Evolutionary conservation across 78 protist species (phyloP).

Genomic region (Thecamonas trahens): DNA sequence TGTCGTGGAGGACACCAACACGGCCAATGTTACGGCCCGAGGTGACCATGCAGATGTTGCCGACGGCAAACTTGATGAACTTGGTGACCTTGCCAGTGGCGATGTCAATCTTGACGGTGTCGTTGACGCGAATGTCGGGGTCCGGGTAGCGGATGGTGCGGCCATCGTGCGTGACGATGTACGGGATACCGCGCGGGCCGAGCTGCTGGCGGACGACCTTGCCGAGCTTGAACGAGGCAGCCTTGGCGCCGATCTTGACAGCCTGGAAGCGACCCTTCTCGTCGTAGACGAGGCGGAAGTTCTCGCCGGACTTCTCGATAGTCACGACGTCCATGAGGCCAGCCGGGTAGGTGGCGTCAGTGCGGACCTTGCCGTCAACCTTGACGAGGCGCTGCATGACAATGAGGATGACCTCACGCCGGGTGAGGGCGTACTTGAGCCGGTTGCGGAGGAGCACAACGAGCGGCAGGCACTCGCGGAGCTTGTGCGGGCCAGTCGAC

Average conservation of each 20-base stretch:
- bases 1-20: constrained; percentile 82
- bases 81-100: constrained; percentile 58
- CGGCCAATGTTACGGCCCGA: constrained; percentile 99
- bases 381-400: constrained; percentile 82
- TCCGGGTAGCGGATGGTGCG: constrained; percentile 99
- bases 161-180: constrained; percentile 95
- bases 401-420: constrained; percentile 88
- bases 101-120: constrained; percentile 88
- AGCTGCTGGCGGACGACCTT: constrained; percentile 53
- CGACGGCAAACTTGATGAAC: constrained; percentile 64
- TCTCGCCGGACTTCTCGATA: constrained; percentile 90
- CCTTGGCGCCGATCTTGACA: constrained; percentile 85
- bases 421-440: constrained; percentile 96
- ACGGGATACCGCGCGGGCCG: constrained; percentile 85
- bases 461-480: constrained; percentile 97
- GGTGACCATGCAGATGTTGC: constrained; percentile 76
- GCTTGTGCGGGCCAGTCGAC: constrained; percentile 98
- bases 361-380: constrained; percentile 94
- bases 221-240: constrained; percentile 92
- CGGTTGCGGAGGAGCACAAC: constrained; percentile 92
- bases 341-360: constrained; percentile 95
- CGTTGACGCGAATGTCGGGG: constrained; percentile 80
- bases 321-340: constrained; percentile 98
- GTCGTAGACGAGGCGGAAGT: constrained; percentile 97
- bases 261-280: constrained; percentile 96